Base-by-base conservation (phyloP, 2,329 filamentous ascomycete genomes). In the Podosphaera xanthii region DNA sequence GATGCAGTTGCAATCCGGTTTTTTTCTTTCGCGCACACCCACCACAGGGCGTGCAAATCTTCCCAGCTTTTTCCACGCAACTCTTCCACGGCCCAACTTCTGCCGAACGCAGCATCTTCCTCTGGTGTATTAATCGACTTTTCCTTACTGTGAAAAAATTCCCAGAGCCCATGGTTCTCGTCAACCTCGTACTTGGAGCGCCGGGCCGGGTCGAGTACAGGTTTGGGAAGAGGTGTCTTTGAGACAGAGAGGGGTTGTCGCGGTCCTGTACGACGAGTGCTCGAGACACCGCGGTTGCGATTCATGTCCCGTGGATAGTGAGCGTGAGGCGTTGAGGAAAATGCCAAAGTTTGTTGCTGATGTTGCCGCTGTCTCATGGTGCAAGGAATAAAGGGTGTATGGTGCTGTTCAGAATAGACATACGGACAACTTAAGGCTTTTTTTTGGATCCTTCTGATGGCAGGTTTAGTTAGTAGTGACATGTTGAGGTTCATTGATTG, bases 31-130 rank as follows among this genome's bases (percentile, higher is more conserved):
- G 85, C 79, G 70, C 92, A 97, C 59, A 89, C 80, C 88, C 90
- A 98, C 89, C 91, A 98, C 68, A 98, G 76, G 62, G 77, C 76
- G 71, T 97, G 90, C 66, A 98, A 73, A 70, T 97, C 90, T 62
- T 95, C 87, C 87, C 89, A 98, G 63, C 84, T 88, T 74, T 96
- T 96, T 63, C 79, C 77, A 63, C 90, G 80, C 67, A 98, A 76
- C 74, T 98, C 92, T 72, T 87, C 80, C 6, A 86, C 82, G 9
- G 78, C 82, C 92, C 92, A 98, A 35, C 81, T 75, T 59, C 92
- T 80, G 14, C 92, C 92, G 71, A 92, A 84, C 63, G 79, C 74
- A 57, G 76, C 70, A 59, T 86, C 81, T 64, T 91, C 82, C 42
- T 81, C 77, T 4, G 90, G 89, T 6, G 82, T 82, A 65, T 78